Evolutionary conservation across 768 basidiomycete species (phyloP), one percentile per base, ranked within the genome.

Genomic region (Stropharia rugosoannulata): DNA sequence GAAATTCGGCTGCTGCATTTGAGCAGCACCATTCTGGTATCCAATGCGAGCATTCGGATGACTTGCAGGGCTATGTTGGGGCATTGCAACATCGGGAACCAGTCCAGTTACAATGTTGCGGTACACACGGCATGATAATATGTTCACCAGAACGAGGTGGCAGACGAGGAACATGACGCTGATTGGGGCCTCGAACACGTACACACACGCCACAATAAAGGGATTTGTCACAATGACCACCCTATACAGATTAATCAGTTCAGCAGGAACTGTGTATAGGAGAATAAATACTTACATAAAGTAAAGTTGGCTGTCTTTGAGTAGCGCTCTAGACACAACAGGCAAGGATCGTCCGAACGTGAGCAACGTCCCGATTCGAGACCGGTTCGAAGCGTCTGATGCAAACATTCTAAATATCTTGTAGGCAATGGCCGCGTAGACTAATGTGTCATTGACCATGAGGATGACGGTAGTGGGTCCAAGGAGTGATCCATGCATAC

Each of bases 401-500:
- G 62, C 41, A 47, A 62, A 62, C 27, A 56, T 49, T 3, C 58
- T 29, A 49, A 61, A 61, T 1, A 73, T 52, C 7, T 60, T 63
- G 55, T 60, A 69, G 4, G 74, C 70, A 10, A 75, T 67, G 7
- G 70, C 64, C 16, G 68, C 16, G 51, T 72, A 72, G 7, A 72
- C 64, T 25, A 61, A 38, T 0, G 68, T 68, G 40, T 74, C 74
- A 38, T 68, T 62, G 18, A 69, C 48, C 13, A 68, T 44, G 2
- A 63, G 55, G 3, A 61, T 55, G n/a, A 70, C 57, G 0, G 61
- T 59, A 0, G 67, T 54, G 8, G 65, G 59, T 1, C 50, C 59
- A 2, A 61, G 55, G 37, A 62, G 66, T 9, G 46, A 15, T 5
- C 58, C 47, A 5, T 62, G 41, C n/a, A 54, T 41, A 2, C 49